Base-by-base conservation (phyloP, 306 rosid genomes). In the Begonia loranthoides region DNA sequence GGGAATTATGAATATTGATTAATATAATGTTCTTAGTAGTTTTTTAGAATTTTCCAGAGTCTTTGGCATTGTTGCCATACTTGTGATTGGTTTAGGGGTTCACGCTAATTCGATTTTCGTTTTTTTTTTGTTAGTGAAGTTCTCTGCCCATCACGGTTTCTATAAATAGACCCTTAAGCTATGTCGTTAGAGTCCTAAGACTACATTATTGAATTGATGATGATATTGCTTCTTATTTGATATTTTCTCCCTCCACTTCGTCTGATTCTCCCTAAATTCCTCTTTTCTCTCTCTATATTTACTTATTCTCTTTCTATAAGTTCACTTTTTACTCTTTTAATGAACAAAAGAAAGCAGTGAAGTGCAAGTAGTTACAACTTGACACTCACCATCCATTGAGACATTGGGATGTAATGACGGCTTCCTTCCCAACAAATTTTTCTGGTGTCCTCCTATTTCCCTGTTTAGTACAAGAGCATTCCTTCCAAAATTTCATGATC, bases 371-470 rank as follows among this genome's bases (percentile, higher is more conserved):
- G 10, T 40, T 53, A 4, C 10, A 40, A 58, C 36, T 64, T 36
- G 56, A 41, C 60, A 79, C 94, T 80, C 66, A 90, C 99, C 99
- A 90, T 80, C 99, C 99, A 78, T 90, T 90, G 58, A 90, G 99
- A 76, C 99, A 86, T 73, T 90, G 99, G 52, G 99, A 86, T 17
- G 95, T 90, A 63, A 90, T 90, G 71, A 90, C 73, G 21, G 99
- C 99, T 74, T 90, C 99, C 77, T 90, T 90, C 58, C 99, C 99
- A 66, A 90, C 99, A 78, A 86, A 78, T 76, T 86, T 90, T 62
- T 90, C 99, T 15, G 99, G 95, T 15, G 99, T 90, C 61, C 99
- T 80, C 70, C 77, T 71, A 65, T 90, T 90, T 54, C 99, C 99
- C 99, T 90, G 82, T 17, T 47, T 58, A 69, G 59, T 55, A 62